Conservation (phyloP, 2,329 filamentous ascomycete species). For the Neofusicoccum umdonicola region DNA sequence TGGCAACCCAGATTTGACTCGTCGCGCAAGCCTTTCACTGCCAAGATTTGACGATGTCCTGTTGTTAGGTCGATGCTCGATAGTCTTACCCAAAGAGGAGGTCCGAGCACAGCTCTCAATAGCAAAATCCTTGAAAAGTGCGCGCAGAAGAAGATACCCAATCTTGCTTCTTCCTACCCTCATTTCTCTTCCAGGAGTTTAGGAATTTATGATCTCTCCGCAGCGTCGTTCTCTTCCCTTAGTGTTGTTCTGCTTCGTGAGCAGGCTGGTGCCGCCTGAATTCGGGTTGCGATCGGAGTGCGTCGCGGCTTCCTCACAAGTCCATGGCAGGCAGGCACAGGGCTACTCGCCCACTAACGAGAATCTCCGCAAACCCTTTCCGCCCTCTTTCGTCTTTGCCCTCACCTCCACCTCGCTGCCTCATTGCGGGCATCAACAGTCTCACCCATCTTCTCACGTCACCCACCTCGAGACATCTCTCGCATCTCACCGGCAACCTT, state of each 20-base stretch:
- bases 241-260: too few relatives aligned
- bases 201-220: neutral
- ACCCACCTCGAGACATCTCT: neutral
- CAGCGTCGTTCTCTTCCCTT: neutral
- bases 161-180: too few relatives aligned
- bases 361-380: neutral
- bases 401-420: neutral
- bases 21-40: too few relatives aligned
- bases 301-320: neutral
- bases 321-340: neutral
- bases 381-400: neutral
- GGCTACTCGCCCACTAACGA: neutral
- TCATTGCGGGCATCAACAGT: too few relatives aligned
- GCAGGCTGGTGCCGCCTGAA: neutral
- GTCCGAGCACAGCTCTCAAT: too few relatives aligned
- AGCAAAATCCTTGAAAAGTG: too few relatives aligned
- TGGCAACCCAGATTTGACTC: too few relatives aligned
- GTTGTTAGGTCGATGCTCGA: too few relatives aligned
- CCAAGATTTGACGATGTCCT: too few relatives aligned
- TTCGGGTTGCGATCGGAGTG: neutral
- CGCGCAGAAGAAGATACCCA: too few relatives aligned
- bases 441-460: neutral
- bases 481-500: neutral
- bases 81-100: too few relatives aligned
- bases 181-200: too few relatives aligned